phyloP scores from a whole-genome alignment of 2,329 filamentous ascomycete genomes.

The Penicillium sp. region DNA sequence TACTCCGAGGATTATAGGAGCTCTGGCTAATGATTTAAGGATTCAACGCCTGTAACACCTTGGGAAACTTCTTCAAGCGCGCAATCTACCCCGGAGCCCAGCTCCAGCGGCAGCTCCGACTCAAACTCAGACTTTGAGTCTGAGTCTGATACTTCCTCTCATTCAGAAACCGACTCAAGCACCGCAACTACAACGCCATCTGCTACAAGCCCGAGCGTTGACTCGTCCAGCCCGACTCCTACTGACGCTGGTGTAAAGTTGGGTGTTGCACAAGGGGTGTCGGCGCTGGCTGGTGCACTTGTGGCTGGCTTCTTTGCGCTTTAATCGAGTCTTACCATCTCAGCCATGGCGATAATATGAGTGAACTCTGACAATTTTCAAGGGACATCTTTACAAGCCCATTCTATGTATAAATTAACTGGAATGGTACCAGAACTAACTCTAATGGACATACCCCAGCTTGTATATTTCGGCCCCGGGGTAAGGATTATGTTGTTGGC shows the following conservation, averaged over 20 bases:
- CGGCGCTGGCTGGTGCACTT: background rate
- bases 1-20: background rate
- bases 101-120: background rate
- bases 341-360: background rate
- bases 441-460: background rate
- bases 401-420: no score
- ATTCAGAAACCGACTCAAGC: background rate
- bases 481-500: background rate
- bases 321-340: background rate
- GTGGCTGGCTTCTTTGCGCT: background rate
- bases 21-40: background rate
- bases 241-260: background rate
- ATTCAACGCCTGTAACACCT: background rate
- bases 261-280: background rate
- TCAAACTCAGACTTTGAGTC: background rate
- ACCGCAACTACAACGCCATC: background rate
- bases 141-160: background rate
- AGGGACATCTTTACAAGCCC: no score
- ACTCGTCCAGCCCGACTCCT: background rate
- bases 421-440: no score
- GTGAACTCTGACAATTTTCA: no score
- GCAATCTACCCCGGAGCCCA: background rate
- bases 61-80: background rate
- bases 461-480: background rate
- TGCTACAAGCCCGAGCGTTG: background rate